Base-by-base conservation (phyloP, 192 early-diverging fungal species). In the Spizellomyces sp. region DNA sequence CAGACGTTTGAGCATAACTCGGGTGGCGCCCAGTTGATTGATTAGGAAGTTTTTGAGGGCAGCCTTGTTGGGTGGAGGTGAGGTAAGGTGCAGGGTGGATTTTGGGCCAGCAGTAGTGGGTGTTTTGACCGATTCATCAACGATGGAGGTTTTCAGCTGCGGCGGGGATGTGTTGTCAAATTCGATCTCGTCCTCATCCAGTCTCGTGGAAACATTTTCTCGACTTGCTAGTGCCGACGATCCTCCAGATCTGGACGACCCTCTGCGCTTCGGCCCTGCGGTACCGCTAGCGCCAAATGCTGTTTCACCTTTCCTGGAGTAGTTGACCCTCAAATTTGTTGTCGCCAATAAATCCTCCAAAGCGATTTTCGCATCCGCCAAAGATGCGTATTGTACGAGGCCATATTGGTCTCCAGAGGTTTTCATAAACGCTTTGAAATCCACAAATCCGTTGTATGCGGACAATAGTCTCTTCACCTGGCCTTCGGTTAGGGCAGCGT, bases 271-370 rank as follows among this genome's bases (percentile, higher is more conserved):
- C 52, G 52, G 15, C 52, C 0, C 52, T 19, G 0, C 1, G 62
- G 6, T 48, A 36, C 27, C 27, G 27, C 27, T 3, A 36, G 27
- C 27, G 27, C 27, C 27, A 36, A 36, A 36, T 2, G 58, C 47
- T 15, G 27, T 8, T 19, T 73, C 71, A 6, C 71, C 71, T 55
- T 57, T 48, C 19, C 67, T 73, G 15, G 71, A 73, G 22, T 58
- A 73, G 17, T 73, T 52, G 7, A 67, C 64, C 45, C 67, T 56
- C 9, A 73, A 61, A 46, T 73, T 73, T 8, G 71, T 73, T 9
- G 65, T 73, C 0, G 15, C 14, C 22, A 17, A 54, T 42, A 73
- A 45, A 45, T 73, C 66, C 54, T 54, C 47, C 21, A 73, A 48
- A 5, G 71, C 71, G 5, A 14, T 14, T 27, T 68, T n/a, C 12